Base-by-base conservation (phyloP, 495 filamentous ascomycete genomes). In the Aspergillus mulundensis region DNA sequence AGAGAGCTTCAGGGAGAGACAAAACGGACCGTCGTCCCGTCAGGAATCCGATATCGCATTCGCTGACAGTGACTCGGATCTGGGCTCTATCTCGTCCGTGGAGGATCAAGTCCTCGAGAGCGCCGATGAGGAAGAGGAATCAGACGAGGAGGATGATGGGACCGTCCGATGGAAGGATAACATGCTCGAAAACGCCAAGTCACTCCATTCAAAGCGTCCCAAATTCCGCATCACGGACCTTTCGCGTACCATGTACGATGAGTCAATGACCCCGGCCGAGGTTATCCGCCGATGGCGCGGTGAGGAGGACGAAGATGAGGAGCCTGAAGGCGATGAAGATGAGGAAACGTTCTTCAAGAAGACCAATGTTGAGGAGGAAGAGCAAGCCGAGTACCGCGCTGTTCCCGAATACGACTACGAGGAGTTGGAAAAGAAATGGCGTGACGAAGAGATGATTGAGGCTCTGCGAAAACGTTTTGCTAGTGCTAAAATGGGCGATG, bases 21-120 rank as follows among this genome's bases (percentile, higher is more conserved):
- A 78, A 53, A 72, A 75, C 34, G 75, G 67, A 48, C 65, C 62
- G 3, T 32, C 32, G 7, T 79, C 69, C 8, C 74, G 65, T 7
- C 72, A 77, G 12, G 84, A 85, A 32, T 86, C 83, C 39, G 82
- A 85, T 50, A 56, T 96, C 59, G 87, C 82, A n/a, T 98, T 96
- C 69, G 92, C 93, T 1, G 92, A 97, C 63, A 94, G 88, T 63
- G 94, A 98, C 65, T 97, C 93, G 7, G 95, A 97, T 67, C 75
- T 97, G 3, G 94, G 94, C 12, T 97, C 94, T 14, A 72, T 96
- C 34, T 95, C 88, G n/a, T 82, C 81, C 3, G 86, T 77, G 4
- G 84, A 82, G 12, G 82, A 84, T 28, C 77, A 81, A 48, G 76
- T 81, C 16, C 59, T 87, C 2, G 84, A 91, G 23, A 84, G 86